Conservation (phyloP, 208 protist species). For the Angomonas ambiguus region DNA sequence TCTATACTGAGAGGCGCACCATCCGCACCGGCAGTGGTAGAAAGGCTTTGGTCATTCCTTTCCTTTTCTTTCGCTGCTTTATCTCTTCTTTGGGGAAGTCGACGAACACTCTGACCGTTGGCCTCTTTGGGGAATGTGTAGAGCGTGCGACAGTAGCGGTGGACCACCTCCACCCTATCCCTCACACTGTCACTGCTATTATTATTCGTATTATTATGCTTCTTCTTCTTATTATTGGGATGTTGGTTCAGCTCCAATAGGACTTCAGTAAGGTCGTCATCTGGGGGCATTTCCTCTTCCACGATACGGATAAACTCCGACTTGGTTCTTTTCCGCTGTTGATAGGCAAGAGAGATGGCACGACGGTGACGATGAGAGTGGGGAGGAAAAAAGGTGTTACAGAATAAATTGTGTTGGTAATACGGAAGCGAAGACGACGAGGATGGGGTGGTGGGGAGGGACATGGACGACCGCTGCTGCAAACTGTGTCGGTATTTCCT, state of each 20-base stretch:
- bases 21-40: background rate
- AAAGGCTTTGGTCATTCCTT: too few relatives aligned
- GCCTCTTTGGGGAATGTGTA: background rate
- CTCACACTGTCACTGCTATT: too few relatives aligned
- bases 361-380: background rate
- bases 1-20: background rate
- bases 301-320: background rate
- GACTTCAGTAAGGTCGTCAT: background rate
- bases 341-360: background rate
- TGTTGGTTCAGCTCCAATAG: background rate
- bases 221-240: background rate
- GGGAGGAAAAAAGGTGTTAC: background rate
- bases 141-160: background rate
- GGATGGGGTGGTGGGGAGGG: too few relatives aligned
- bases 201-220: background rate
- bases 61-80: too few relatives aligned
- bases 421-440: background rate
- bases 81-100: too few relatives aligned
- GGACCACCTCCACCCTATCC: background rate
- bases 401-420: background rate
- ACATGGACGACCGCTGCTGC: background rate
- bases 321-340: background rate
- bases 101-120: too few relatives aligned
- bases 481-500: background rate
- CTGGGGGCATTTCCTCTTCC: background rate